Evolutionary conservation across 2,329 filamentous ascomycete genomes (phyloP).

Genomic region (Epichloe elymi): DNA sequence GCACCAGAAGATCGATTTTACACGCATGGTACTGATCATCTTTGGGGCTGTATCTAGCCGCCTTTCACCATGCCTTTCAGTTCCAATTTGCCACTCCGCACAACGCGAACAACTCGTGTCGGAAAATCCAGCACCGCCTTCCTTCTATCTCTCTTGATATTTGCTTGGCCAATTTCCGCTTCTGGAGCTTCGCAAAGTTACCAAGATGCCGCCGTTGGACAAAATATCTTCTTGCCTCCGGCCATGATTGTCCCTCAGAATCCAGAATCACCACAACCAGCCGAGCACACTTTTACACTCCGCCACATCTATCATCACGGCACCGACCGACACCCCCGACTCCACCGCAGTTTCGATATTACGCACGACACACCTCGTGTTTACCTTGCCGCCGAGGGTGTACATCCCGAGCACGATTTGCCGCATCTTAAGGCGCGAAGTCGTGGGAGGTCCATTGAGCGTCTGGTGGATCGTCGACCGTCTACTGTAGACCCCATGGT

Average conservation of each 20-base stretch:
- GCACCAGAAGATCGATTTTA: not conserved
- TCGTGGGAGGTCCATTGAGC: conserved; percentile 56
- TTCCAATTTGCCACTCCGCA: not conserved
- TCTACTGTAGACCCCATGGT: conserved; percentile 69
- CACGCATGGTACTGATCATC: conserved; percentile 1
- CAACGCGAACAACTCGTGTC: conserved; percentile 36
- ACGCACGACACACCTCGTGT: conserved; percentile 35
- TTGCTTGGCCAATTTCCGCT: conserved; percentile 30
- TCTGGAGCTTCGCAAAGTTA: conserved; percentile 15
- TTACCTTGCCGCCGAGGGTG: conserved; percentile 49
- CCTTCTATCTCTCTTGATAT: conserved; percentile 54
- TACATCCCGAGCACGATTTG: conserved; percentile 36
- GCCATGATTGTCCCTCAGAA: conserved; percentile 25
- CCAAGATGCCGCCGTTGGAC: conserved; percentile 20
- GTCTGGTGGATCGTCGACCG: conserved; percentile 65
- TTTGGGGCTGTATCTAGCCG: conserved; percentile 3
- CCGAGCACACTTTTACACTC: conserved; percentile 52
- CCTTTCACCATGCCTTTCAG: conserved; percentile 1
- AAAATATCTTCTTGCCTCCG: conserved; percentile 31
- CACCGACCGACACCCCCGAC: conserved; percentile 59
- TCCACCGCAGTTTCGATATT: conserved; percentile 69
- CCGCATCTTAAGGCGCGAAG: conserved; percentile 49
- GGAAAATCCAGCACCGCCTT: conserved; percentile 50
- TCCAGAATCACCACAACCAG: conserved; percentile 31
- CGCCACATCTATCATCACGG: conserved; percentile 92